Base-by-base conservation (phyloP, 228 moss, liverwort and hornwort genomes). In the Sphagnum magellanicum region DNA sequence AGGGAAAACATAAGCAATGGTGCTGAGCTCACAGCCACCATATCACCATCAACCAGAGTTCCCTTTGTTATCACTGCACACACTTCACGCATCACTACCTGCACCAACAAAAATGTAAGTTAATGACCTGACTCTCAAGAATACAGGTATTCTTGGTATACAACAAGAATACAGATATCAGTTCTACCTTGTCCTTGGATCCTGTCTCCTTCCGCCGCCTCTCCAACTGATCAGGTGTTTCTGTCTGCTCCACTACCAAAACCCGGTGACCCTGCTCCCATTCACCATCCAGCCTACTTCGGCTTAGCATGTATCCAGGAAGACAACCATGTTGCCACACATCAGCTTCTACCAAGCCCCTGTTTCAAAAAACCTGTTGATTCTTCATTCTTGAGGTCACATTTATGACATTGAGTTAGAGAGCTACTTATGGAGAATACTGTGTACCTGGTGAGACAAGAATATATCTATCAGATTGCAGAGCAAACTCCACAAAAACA, bases 61-160 rank as follows among this genome's bases (percentile, higher is more conserved):
- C 94, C 98, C 72, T 86, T 94, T 46, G 98, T 86, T 53, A 98
- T 87, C 73, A 98, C 78, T 67, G 92, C 98, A 86, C 98, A 98
- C 48, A 90, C 89, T 90, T 98, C 98, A 67, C 98, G 91, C 81
- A 74, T 87, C 71, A 98, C 98, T 70, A 98, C 98, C 98, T 98
- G 87, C 67, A 81, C 50, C 60, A 50, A 12, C 47, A 52, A 60
- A 69, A 71, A 12, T 60, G 64, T 6, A 62, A 46, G 16, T 10
- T 7, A 6, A 32, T 1, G 32, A 32, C 32, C 32, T 32, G 32
- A 32, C 32, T 32, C 32, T 32, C 58, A 53, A 14, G 13, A 8
- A 59, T 13, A 5, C 51, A 67, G 4, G 10, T 15, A 69, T 5
- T 16, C 58, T 49, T 11, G 6, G 32, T 32, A 69, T 13, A 6